A percentile compares a stretch with the other conserved stretches of the same genome.
Evolutionary conservation across 257 asterid genomes (phyloP).

Genomic region (Cruciata laevipes): DNA sequence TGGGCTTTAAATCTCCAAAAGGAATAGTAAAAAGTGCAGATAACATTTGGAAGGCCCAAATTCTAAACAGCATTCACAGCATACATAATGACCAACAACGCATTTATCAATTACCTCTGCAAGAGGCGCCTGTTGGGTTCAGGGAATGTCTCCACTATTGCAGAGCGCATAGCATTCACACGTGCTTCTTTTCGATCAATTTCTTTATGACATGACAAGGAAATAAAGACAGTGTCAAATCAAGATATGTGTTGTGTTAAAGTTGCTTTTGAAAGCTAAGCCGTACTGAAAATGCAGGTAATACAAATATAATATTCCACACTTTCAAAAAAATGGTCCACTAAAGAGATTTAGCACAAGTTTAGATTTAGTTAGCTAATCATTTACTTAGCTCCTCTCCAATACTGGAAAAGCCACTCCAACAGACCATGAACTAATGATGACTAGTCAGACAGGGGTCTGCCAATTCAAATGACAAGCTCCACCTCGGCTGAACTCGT

Average conservation of each 20-base stretch:
- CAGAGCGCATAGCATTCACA: conserved; percentile 67
- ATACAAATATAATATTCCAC: not conserved
- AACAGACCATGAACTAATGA: not conserved
- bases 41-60: not conserved
- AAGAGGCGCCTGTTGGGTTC: conserved; percentile 85
- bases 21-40: not conserved
- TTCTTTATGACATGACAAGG: conserved; percentile 36
- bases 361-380: not conserved
- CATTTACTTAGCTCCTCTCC: not conserved
- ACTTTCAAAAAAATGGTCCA: not conserved
- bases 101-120: conserved; percentile 54
- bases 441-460: not conserved
- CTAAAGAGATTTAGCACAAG: not conserved
- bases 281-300: not conserved
- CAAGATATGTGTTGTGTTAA: not conserved
- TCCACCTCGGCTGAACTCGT: not conserved
- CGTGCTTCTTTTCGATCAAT: conserved; percentile 74
- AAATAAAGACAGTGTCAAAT: conserved; percentile 20
- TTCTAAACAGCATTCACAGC: not conserved
- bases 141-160: conserved; percentile 84
- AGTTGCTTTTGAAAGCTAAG: not conserved
- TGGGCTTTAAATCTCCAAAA: not conserved
- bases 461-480: not conserved
- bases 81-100: conserved; percentile 6
- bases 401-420: too few relatives aligned